Evolutionary conservation across 1,284 basidiomycete genomes (phyloP).

Genomic region (Ganoderma resinaceum): DNA sequence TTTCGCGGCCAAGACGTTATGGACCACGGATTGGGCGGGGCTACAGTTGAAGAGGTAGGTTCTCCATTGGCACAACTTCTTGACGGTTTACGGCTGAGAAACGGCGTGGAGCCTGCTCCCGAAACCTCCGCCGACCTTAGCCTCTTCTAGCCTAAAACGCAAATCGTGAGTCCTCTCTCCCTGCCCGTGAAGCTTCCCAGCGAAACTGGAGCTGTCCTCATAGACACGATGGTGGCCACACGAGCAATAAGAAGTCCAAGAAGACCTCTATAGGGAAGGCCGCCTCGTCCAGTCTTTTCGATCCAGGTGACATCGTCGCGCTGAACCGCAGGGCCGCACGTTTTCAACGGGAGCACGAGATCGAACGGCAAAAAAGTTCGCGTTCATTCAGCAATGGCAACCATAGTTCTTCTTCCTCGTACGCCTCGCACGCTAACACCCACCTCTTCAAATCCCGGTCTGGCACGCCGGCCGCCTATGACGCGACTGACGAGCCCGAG

Average conservation of each 20-base stretch:
- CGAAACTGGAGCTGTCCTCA: background rate
- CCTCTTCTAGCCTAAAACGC: constrained; percentile 65
- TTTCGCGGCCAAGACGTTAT: constrained; percentile 79
- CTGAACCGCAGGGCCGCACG: constrained; percentile 76
- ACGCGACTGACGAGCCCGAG: constrained; percentile 66
- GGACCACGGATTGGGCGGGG: constrained; percentile 88
- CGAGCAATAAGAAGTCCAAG: constrained; percentile 71
- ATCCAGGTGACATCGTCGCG: constrained; percentile 69
- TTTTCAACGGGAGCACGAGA: constrained; percentile 82
- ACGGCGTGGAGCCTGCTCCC: constrained; percentile 61
- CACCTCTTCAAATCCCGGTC: constrained; percentile 60
- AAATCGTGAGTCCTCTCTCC: constrained; percentile 56
- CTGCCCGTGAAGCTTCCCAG: background rate
- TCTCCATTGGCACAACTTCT: constrained; percentile 3
- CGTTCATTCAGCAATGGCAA: constrained; percentile 39
- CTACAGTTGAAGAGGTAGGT: constrained; percentile 81
- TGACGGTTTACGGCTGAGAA: constrained; percentile 32
- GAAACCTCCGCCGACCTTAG: constrained; percentile 59
- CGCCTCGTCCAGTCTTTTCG: constrained; percentile 48
- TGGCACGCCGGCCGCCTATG: constrained; percentile 50
- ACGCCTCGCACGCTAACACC: constrained; percentile 56
- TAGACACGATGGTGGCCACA: constrained; percentile 29
- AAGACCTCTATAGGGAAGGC: constrained; percentile 59
- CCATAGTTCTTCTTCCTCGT: constrained; percentile 43
- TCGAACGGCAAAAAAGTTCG: constrained; percentile 71